A percentile compares a stretch with the other conserved stretches of the same genome.
phyloP scores from a whole-genome alignment of 768 basidiomycete species.

The Lactifluus volemus region DNA sequence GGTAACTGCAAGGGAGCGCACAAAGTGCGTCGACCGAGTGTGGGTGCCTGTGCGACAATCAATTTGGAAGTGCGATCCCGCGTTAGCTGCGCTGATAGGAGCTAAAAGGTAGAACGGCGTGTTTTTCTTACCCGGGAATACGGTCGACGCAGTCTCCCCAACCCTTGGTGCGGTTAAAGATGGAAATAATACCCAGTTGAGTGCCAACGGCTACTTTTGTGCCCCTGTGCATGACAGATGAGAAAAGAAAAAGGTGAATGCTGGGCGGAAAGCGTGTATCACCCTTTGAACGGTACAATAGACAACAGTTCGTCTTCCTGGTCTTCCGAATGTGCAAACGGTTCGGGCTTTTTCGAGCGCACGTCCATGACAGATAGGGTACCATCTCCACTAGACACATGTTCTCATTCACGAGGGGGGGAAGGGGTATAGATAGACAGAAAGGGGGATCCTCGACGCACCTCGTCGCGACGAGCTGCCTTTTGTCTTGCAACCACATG shows the following conservation, averaged over 20 bases:
- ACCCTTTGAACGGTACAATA: conserved; percentile 79
- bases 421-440: neutral
- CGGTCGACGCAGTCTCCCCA: conserved; percentile 92
- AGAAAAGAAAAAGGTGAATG: neutral
- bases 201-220: conserved; percentile 84
- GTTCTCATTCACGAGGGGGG: neutral
- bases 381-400: conserved; percentile 67
- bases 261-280: conserved; percentile 19
- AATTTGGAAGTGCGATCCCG: neutral
- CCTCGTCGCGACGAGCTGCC: conserved; percentile 84
- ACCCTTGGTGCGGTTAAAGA: conserved; percentile 81
- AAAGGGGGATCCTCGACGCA: conserved; percentile 27
- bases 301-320: conserved; percentile 93
- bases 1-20: conserved; percentile 52
- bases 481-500: conserved; percentile 62
- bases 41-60: conserved; percentile 75
- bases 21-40: conserved; percentile 86
- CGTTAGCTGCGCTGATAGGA: conserved; percentile 2
- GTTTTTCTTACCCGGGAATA: conserved; percentile 59
- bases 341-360: conserved; percentile 68
- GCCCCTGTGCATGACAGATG: conserved; percentile 34
- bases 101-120: neutral
- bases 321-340: conserved; percentile 83
- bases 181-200: conserved; percentile 78
- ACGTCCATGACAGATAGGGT: conserved; percentile 90